A percentile compares a stretch with the other conserved stretches of the same genome.
phyloP scores from a whole-genome alignment of 2,329 filamentous ascomycete species.

The Xylaria sp. region DNA sequence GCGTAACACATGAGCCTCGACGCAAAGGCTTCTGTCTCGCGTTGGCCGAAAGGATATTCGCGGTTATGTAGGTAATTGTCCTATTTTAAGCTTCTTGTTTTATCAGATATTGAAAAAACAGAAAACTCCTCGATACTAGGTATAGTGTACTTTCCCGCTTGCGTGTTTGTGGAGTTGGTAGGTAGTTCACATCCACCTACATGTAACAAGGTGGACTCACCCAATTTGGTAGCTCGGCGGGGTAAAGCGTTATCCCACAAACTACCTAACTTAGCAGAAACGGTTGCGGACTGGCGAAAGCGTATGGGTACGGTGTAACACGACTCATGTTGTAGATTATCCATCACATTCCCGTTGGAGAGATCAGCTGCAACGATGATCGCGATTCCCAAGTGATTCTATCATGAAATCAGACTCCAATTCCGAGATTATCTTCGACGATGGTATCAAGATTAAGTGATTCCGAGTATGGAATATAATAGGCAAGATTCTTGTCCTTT shows the following conservation, averaged over 20 bases:
- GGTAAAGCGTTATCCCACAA: conserved; percentile 5
- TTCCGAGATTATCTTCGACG: background rate
- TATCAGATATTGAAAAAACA: background rate
- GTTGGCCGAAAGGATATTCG: background rate
- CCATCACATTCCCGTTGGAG: conserved; percentile 2
- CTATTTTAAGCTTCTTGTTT: background rate
- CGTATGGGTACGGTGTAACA: background rate
- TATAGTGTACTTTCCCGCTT: background rate
- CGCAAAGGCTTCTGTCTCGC: background rate
- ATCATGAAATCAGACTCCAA: background rate
- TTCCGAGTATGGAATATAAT: conserved; percentile 13
- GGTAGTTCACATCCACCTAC: background rate
- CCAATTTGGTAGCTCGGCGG: conserved; percentile 11
- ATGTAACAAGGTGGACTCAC: conserved; percentile 5
- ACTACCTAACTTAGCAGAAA: background rate
- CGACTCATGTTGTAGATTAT: conserved; percentile 17
- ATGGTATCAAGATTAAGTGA: background rate
- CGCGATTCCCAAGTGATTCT: background rate
- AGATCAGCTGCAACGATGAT: background rate
- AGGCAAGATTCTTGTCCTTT: background rate
- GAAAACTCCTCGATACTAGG: background rate
- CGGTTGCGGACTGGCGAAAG: background rate
- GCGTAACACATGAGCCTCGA: background rate
- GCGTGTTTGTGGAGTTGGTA: conserved; percentile 22
- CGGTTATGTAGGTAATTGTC: background rate